Base-by-base conservation (phyloP, 2,329 filamentous ascomycete genomes). In the Stagonosporopsis rhizophila region DNA sequence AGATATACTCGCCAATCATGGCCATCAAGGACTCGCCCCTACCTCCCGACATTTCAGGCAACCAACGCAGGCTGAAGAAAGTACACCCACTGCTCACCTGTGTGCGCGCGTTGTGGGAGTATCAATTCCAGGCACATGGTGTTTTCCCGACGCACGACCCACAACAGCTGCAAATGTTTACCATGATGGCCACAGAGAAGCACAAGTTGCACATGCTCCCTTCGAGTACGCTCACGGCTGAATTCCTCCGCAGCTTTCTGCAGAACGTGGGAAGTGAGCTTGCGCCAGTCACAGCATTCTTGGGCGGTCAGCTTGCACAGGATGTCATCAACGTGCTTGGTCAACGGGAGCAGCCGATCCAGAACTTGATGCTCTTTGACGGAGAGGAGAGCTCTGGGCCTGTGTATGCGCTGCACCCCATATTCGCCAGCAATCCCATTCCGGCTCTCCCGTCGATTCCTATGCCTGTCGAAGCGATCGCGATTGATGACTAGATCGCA, bases 281-380 rank as follows among this genome's bases (percentile, higher is more conserved):
- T 35, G 88, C 90, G 12, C 92, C 95, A 7, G 91, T 96, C 8
- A 89, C 91, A 0, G 93, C 95, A 1, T 91, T 96, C 56, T 81
- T 99, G 11, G 95, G 95, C 44, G 95, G 93, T 9, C 87, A 93
- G 74, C 83, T 99, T 15, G 92, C 94, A 0, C 95, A 99, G 78
- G 95, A 99, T 73, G 92, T 96, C 47, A 98, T 99, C 78, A 98
- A 98, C 69, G 93, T 97, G 28, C 84, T 98, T 6, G 92, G 93
- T 44, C 87, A 90, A 73, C 87, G 90, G 37, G 92, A 98, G 78
- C 95, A 97, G 76, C 95, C 95, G 0, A 89, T 99, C 38, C 95
- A 99, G 79, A 99, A 99, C 75, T 87, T 96, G 74, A 85, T 96
- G 45, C 81, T 98, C 19, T 96, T 98, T 69, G 92, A 98, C 74